Conservation (phyloP, 257 asterid species). For the Primulina huaijiensis region DNA sequence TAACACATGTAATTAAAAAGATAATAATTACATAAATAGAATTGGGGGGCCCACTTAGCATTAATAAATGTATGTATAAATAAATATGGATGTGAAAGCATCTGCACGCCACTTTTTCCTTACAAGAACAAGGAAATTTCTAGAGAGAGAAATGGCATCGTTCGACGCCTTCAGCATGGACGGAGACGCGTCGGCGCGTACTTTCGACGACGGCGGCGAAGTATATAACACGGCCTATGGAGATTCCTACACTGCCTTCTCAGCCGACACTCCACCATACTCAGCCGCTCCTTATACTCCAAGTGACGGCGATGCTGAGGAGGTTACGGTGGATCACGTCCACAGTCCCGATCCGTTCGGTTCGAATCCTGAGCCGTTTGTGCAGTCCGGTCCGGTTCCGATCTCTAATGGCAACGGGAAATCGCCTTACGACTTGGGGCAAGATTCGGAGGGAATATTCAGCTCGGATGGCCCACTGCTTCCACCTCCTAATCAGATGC, state of each 20-base stretch:
- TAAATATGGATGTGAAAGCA: too few relatives aligned
- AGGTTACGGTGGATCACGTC: conserved; percentile 56
- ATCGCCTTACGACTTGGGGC: conserved; percentile 10
- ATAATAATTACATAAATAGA: too few relatives aligned
- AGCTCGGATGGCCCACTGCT: conserved; percentile 49
- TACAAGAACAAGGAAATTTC: not conserved
- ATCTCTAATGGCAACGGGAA: conserved; percentile 28
- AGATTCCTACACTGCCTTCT: conserved; percentile 44
- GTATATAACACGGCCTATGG: conserved; percentile 44
- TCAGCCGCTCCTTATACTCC: conserved; percentile 38
- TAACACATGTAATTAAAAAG: too few relatives aligned
- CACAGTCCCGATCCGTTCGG: conserved; percentile 77
- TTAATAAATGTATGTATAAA: too few relatives aligned
- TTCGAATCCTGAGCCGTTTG: conserved; percentile 47
- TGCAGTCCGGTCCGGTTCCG: conserved; percentile 42
- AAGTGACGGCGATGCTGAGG: conserved; percentile 50
- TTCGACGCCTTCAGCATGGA: conserved; percentile 70
- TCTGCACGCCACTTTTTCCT: too few relatives aligned
- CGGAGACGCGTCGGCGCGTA: conserved; percentile 47
- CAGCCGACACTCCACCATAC: conserved; percentile 63
- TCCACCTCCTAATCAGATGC: conserved; percentile 51
- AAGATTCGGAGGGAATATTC: conserved; percentile 39
- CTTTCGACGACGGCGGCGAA: conserved; percentile 55
- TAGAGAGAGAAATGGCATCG: conserved; percentile 49
- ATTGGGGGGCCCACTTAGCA: too few relatives aligned